A percentile compares a stretch with the other conserved stretches of the same genome.
Conservation (phyloP, 805 yeast species). For the Candida wancherniae region DNA sequence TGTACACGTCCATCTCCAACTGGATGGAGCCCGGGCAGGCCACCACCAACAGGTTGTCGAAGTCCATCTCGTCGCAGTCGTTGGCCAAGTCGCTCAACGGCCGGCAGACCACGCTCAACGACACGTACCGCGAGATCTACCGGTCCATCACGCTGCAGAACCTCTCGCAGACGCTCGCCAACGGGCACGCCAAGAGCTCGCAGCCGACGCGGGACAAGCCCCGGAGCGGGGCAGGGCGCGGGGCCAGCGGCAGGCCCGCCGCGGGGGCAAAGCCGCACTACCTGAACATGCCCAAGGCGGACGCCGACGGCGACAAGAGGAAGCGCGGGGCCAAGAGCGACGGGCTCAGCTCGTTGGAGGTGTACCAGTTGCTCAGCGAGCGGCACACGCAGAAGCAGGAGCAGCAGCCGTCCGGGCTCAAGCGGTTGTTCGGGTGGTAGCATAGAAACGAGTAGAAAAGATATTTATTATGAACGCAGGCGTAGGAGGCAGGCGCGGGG, state of each 20-base stretch:
- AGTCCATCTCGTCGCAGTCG: constrained; percentile 15
- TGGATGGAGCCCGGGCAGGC: constrained; percentile 48
- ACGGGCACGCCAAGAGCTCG: no score
- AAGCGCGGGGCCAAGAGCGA: constrained; percentile 5
- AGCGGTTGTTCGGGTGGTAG: constrained; percentile 38
- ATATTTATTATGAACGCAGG: no score
- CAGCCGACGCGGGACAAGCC: no score
- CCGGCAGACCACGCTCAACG: constrained; percentile 22
- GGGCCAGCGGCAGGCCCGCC: no score
- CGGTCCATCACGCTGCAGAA: constrained; percentile 33
- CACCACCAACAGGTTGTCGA: constrained; percentile 3
- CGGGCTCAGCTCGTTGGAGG: constrained; percentile 19
- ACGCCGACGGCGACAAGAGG: no score
- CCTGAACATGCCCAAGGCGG: no score
- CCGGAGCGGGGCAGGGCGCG: no score
- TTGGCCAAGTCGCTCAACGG: constrained; percentile 6
- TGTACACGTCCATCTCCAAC: constrained; percentile 39
- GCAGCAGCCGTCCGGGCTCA: constrained; percentile 8
- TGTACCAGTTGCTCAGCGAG: constrained; percentile 17
- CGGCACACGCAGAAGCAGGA: constrained; percentile 7
- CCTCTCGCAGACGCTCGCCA: no score
- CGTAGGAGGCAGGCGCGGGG: neutral
- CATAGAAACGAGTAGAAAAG: no score
- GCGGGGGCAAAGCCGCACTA: no score
- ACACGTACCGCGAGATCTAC: constrained; percentile 33